Conservation (phyloP, 805 yeast species). For the Millerozyma miso region DNA sequence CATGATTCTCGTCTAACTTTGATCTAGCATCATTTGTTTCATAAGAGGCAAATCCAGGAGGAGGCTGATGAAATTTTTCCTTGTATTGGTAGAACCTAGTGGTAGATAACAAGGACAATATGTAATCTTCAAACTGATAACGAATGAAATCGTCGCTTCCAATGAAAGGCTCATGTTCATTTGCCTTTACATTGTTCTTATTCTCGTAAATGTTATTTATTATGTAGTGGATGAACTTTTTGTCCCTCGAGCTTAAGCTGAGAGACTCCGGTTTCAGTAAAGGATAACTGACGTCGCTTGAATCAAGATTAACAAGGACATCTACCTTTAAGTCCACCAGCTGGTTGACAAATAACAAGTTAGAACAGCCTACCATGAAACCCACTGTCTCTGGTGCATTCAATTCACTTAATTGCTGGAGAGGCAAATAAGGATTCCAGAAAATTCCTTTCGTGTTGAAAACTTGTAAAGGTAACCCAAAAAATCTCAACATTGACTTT, state of each 20-base stretch:
- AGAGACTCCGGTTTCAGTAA: conserved; percentile 30
- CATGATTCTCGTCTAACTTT: conserved; percentile 3
- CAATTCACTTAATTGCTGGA: conserved; percentile 83
- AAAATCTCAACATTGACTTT: conserved; percentile 66
- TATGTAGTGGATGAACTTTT: conserved; percentile 66
- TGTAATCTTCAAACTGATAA: conserved; percentile 84
- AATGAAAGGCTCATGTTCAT: conserved; percentile 23
- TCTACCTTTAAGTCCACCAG: conserved; percentile 58
- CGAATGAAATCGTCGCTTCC: conserved; percentile 79
- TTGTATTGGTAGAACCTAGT: conserved; percentile 65
- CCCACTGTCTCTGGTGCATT: conserved; percentile 51
- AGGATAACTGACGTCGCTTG: conserved; percentile 43
- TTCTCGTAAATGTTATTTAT: conserved; percentile 45
- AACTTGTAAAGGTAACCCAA: conserved; percentile 83
- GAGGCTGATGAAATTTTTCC: conserved; percentile 30
- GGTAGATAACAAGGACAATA: conserved; percentile 69
- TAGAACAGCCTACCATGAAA: conserved; percentile 83
- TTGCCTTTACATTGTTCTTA: conserved; percentile 33
- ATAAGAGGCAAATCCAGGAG: conserved; percentile 34
- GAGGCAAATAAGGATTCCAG: conserved; percentile 90
- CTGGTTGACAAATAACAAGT: conserved; percentile 70
- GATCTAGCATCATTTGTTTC: background rate
- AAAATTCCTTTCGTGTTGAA: conserved; percentile 80
- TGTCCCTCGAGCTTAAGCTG: conserved; percentile 48
- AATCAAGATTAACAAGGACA: conserved; percentile 68